Base-by-base conservation (phyloP, 441 rosid species). In the Capsella rubella region DNA sequence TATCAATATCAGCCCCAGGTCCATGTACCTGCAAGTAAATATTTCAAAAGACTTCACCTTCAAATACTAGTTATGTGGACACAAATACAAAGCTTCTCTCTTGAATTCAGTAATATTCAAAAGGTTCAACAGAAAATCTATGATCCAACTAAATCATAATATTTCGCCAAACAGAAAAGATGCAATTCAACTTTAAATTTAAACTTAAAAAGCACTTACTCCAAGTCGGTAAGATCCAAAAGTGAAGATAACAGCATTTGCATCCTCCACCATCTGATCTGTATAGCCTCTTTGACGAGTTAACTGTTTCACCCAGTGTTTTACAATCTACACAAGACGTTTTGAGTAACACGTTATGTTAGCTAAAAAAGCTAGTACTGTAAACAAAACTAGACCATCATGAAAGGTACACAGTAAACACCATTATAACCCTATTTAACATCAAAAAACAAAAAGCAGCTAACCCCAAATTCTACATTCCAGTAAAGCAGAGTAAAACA, bases 151-250 rank as follows among this genome's bases (percentile, higher is more conserved):
- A 56, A 46, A 0, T 37, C 66, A 53, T 14, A 54, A 16, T 8
- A 43, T 61, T 37, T 28, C 10, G 11, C 27, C 2, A 50, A 47
- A 57, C 40, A 16, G 9, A 67, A 4, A 8, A 71, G 8, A 40
- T 42, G 7, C 13, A 60, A 15, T 21, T 46, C 3, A 37, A 7
- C 47, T 32, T 35, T 4, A 15, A 27, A 34, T 4, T 39, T 4
- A 29, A 42, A 57, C 8, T 35, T 45, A 14, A 49, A 61, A 10
- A 32, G 66, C 46, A 79, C 90, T 66, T 79, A 88, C 90, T 73
- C 90, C 89, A 64, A 87, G 84, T 12, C 88, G 74, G 66, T 89
- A 89, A 69, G 93, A 89, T 57, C 89, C 93, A 79, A 89, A 89
- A 39, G 93, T 89, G 52, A 84, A 85, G 71, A 89, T 76, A 31